Conservation (phyloP, 2,329 filamentous ascomycete genomes). For the Esteya vermicola region DNA sequence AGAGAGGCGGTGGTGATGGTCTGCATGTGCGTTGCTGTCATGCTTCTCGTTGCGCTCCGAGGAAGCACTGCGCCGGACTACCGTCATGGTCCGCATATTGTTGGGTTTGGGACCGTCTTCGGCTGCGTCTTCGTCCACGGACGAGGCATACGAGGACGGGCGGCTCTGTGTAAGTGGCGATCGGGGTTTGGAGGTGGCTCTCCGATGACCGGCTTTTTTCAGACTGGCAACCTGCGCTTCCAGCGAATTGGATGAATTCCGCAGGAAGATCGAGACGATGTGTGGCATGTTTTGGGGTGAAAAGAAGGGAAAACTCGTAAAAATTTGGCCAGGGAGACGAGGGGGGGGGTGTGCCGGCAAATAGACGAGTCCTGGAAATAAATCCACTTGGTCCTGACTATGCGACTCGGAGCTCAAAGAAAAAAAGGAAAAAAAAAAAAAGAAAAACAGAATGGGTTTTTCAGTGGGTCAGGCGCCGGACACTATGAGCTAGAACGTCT, state of each 20-base stretch:
- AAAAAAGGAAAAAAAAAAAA: not conserved
- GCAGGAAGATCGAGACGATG: constrained; percentile 42
- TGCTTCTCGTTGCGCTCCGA: constrained; percentile 9
- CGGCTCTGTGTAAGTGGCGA: constrained; percentile 12
- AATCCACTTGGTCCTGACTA: no score
- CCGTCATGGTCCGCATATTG: constrained; percentile 8
- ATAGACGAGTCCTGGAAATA: no score
- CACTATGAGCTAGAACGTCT: not conserved
- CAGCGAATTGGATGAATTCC: constrained; percentile 30
- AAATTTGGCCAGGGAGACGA: not conserved
- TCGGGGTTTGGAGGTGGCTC: constrained; percentile 14
- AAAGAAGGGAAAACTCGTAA: not conserved
- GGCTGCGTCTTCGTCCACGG: constrained; percentile 20
- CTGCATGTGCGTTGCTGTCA: constrained; percentile 14
- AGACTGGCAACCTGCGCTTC: constrained; percentile 35
- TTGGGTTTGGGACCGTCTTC: constrained; percentile 5
- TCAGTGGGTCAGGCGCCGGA: no score
- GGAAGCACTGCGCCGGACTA: constrained; percentile 7
- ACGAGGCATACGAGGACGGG: constrained; percentile 21
- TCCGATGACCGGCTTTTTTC: constrained; percentile 24
- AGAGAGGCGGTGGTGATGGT: constrained; percentile 25
- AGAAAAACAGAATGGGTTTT: not conserved
- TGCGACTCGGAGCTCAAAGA: not conserved
- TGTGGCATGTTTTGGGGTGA: constrained; percentile 32
- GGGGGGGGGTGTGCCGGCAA: no score